These are phyloP conservation scores for Sonneratia caseolaris DNA, from an alignment of 345 rosid species.

Conservation along the genomic window DNA sequence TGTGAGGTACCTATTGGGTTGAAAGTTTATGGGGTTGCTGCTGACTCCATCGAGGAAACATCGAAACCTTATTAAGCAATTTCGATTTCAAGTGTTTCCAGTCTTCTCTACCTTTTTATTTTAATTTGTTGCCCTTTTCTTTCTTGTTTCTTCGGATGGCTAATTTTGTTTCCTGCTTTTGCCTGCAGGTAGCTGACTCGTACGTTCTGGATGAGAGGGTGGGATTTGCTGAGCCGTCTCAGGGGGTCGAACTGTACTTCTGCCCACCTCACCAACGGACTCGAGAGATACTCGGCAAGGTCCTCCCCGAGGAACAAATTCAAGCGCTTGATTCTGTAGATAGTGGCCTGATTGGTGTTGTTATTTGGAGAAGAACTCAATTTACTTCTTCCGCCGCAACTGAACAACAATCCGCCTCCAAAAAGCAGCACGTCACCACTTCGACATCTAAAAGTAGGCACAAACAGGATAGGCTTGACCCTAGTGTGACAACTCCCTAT, in stretches of 20 bases:
- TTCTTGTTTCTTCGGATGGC: neutral
- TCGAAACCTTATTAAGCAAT: neutral
- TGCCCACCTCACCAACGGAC: constrained; percentile 70
- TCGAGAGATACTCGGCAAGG: constrained; percentile 51
- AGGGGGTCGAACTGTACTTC: constrained; percentile 72
- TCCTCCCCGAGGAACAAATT: constrained; percentile 59
- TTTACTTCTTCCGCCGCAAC: constrained; percentile 31
- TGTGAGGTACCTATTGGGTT: constrained; percentile 38
- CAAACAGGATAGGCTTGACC: constrained; percentile 23
- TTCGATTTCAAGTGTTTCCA: neutral
- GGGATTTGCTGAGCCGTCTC: constrained; percentile 77
- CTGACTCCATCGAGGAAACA: neutral
- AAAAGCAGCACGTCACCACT: constrained; percentile 32
- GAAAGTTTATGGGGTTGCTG: neutral
- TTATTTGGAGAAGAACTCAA: constrained; percentile 90
- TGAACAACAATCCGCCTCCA: constrained; percentile 41
- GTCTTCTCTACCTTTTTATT: neutral
- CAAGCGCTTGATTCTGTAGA: constrained; percentile 53
- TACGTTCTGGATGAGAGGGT: constrained; percentile 70
- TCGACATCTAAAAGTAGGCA: constrained; percentile 31
- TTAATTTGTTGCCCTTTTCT: neutral
- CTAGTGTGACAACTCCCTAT: constrained; percentile 20
- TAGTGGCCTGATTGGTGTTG: constrained; percentile 79
- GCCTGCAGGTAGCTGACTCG: constrained; percentile 59
- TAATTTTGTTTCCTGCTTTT: neutral